Evolutionary conservation across 768 basidiomycete genomes (phyloP).

Genomic region (Collybiopsis luxurians): DNA sequence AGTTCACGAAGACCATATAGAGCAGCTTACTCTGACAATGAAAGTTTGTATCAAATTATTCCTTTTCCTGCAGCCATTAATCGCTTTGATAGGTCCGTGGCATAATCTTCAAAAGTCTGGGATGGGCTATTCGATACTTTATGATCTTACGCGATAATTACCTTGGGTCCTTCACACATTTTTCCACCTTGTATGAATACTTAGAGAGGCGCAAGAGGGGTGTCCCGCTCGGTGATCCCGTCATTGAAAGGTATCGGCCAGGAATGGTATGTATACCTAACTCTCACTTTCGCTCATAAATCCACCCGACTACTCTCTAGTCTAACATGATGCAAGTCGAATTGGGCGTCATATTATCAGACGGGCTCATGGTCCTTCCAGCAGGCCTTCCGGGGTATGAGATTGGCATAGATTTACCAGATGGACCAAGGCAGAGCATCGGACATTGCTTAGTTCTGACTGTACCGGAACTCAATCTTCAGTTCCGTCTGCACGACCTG

Average conservation of each 20-base stretch:
- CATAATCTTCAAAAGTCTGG: slow-evolving; percentile 66
- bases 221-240: slow-evolving; percentile 74
- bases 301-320: slow-evolving; percentile 42
- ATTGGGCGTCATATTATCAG: slow-evolving; percentile 49
- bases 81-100: slow-evolving; percentile 21
- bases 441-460: slow-evolving; percentile 55
- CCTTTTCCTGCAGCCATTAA: background rate
- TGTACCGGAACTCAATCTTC: slow-evolving; percentile 69
- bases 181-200: slow-evolving; percentile 85
- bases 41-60: slow-evolving; percentile 37
- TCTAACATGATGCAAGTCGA: slow-evolving; percentile 81
- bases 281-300: background rate
- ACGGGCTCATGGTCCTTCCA: slow-evolving; percentile 60
- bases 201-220: slow-evolving; percentile 61
- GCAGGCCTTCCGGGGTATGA: slow-evolving; percentile 66
- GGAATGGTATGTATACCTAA: slow-evolving; percentile 53
- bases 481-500: slow-evolving; percentile 79
- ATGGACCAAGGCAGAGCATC: slow-evolving; percentile 29
- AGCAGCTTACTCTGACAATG: slow-evolving; percentile 71
- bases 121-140: slow-evolving; percentile 87
- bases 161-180: slow-evolving; percentile 91
- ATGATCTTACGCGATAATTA: slow-evolving; percentile 93
- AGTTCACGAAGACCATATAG: slow-evolving; percentile 67
- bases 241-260: slow-evolving; percentile 74
- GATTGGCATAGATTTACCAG: slow-evolving; percentile 6